phyloP scores from a whole-genome alignment of 2,329 filamentous ascomycete genomes.

The Dendrostoma leiphaemia region DNA sequence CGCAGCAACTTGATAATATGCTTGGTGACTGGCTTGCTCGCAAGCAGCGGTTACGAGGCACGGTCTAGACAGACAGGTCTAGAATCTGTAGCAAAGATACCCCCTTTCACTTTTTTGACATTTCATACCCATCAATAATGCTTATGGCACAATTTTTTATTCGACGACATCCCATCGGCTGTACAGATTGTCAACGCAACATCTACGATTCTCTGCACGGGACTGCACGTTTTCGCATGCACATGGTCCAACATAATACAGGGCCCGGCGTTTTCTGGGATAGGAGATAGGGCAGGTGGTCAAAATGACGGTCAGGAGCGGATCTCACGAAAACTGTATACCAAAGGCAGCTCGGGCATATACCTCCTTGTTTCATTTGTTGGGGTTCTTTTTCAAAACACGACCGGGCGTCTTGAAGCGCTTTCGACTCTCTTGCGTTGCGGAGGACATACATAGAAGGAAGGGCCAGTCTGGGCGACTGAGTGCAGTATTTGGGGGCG shows the following conservation, averaged over 20 bases:
- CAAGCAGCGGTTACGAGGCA: slow-evolving; percentile 60
- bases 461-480: background rate
- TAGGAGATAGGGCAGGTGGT: slow-evolving; percentile 1
- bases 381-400: background rate
- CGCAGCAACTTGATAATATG: slow-evolving; percentile 78
- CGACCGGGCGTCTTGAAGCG: background rate
- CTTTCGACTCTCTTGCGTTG: too few species aligned
- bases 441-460: background rate
- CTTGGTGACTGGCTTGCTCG: slow-evolving; percentile 77
- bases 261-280: slow-evolving; percentile 14
- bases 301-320: slow-evolving; percentile 8
- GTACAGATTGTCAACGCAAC: background rate
- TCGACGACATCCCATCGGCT: background rate
- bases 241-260: slow-evolving; percentile 7
- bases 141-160: too few species aligned
- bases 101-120: slow-evolving; percentile 1
- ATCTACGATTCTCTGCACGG: slow-evolving; percentile 12
- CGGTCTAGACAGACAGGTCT: slow-evolving; percentile 31
- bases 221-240: slow-evolving; percentile 1
- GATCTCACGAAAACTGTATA: slow-evolving; percentile 15
- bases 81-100: slow-evolving; percentile 7
- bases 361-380: slow-evolving; percentile 9
- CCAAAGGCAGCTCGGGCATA: slow-evolving; percentile 12
- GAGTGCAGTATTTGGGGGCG: background rate
- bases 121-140: background rate